phyloP scores from a whole-genome alignment of 306 rosid genomes.

The Lathyrus sativus region DNA sequence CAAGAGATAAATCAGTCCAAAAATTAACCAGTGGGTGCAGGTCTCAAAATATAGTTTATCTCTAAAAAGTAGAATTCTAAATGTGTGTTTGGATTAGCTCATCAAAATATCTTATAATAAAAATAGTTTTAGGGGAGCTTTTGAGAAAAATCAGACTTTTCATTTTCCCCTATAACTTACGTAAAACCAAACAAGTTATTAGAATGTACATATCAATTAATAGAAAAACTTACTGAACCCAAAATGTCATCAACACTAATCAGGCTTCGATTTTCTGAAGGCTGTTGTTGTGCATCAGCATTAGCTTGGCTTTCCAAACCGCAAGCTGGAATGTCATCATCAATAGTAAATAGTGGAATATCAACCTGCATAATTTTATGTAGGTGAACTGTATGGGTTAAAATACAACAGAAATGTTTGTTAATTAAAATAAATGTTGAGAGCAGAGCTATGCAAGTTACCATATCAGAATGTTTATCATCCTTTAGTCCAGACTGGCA shows the following conservation, averaged over 20 bases:
- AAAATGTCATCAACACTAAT: slow-evolving; percentile 73
- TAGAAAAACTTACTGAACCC: slow-evolving; percentile 59
- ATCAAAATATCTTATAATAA: slow-evolving; percentile 22
- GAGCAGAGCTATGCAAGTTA: slow-evolving; percentile 31
- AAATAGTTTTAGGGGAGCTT: slow-evolving; percentile 1
- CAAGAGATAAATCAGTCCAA: slow-evolving; percentile 7
- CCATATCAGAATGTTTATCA: slow-evolving; percentile 49
- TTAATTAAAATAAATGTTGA: not conserved
- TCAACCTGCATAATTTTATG: slow-evolving; percentile 55
- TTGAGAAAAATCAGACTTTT: not conserved
- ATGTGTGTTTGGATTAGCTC: slow-evolving; percentile 18
- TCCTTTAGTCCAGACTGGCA: slow-evolving; percentile 49
- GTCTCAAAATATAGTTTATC: slow-evolving; percentile 26
- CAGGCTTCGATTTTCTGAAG: slow-evolving; percentile 47
- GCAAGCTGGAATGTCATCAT: slow-evolving; percentile 46
- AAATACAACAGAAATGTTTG: slow-evolving; percentile 15
- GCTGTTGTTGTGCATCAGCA: slow-evolving; percentile 33
- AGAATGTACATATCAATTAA: slow-evolving; percentile 6
- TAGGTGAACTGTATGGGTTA: slow-evolving; percentile 23
- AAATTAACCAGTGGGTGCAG: slow-evolving; percentile 14
- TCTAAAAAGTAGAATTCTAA: not conserved
- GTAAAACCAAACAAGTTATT: slow-evolving; percentile 1
- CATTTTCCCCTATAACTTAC: not conserved
- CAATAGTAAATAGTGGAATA: slow-evolving; percentile 58
- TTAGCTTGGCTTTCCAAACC: slow-evolving; percentile 50